These are phyloP conservation scores for Lagenaria siceraria DNA, from an alignment of 306 rosid genomes.

Conservation along the genomic window DNA sequence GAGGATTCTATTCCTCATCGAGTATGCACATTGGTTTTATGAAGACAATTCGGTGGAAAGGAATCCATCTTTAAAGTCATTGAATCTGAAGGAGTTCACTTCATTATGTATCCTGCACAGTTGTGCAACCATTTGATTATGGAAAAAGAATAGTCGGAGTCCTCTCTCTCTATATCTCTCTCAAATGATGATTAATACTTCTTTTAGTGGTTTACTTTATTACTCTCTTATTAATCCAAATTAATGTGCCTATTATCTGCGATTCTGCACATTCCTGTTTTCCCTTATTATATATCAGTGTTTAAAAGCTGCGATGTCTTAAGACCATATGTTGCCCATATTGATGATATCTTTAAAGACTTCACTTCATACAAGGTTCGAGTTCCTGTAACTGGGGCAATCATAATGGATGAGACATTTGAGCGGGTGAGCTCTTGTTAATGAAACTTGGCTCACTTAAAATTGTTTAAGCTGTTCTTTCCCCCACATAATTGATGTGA, in stretches of 20 bases:
- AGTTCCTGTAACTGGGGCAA: conserved; percentile 96
- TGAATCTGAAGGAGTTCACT: conserved; percentile 87
- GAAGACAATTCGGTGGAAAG: conserved; percentile 96
- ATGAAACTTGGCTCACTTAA: conserved; percentile 2
- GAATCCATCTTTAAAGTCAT: conserved; percentile 83
- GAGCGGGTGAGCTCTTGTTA: conserved; percentile 70
- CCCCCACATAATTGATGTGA: neutral
- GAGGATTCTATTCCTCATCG: conserved; percentile 87
- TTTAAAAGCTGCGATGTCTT: conserved; percentile 89
- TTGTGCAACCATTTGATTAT: neutral
- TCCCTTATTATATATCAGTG: conserved; percentile 54
- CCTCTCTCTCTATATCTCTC: neutral
- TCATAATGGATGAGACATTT: conserved; percentile 84
- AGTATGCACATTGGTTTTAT: conserved; percentile 98
- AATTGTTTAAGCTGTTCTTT: neutral
- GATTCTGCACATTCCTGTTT: neutral
- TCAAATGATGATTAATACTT: neutral
- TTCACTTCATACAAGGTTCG: conserved; percentile 95
- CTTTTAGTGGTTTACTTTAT: neutral
- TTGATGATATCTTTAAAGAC: conserved; percentile 93
- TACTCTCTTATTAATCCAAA: neutral
- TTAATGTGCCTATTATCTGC: neutral
- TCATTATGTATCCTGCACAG: conserved; percentile 30
- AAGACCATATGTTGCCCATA: conserved; percentile 84
- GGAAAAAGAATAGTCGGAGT: neutral